Conservation (phyloP, 768 basidiomycete genomes). For the Tricholoma sp. region DNA sequence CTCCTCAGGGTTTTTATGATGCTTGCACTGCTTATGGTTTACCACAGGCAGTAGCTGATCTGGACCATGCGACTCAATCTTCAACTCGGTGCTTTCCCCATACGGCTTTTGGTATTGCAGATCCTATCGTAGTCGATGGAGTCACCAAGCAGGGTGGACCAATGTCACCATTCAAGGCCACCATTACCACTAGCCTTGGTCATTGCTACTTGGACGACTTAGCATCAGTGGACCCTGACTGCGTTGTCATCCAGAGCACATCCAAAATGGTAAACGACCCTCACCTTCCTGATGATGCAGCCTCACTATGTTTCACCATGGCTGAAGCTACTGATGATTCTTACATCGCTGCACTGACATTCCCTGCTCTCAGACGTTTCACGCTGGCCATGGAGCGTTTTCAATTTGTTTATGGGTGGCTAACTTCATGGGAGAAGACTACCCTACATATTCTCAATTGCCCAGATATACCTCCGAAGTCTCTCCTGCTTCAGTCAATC, state of each 20-base stretch:
- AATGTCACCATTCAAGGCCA: not conserved
- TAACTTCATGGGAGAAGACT: conserved; percentile 16
- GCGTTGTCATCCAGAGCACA: not conserved
- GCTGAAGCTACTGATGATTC: conserved; percentile 22
- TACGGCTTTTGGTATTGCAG: not conserved
- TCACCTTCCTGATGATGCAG: not conserved
- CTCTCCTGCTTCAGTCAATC: not conserved
- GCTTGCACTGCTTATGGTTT: conserved; percentile 14
- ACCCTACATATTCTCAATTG: conserved; percentile 10
- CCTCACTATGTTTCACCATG: conserved; percentile 9
- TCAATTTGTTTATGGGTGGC: conserved; percentile 14
- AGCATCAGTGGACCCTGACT: conserved; percentile 2
- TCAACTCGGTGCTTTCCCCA: not conserved
- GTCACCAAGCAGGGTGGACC: not conserved
- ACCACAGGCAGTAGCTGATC: conserved; percentile 7
- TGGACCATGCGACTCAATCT: conserved; percentile 16
- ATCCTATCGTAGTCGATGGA: not conserved
- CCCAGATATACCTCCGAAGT: not conserved
- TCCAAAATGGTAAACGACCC: not conserved
- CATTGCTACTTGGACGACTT: conserved; percentile 17
- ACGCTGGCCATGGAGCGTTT: conserved; percentile 14
- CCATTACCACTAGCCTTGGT: conserved; percentile 21
- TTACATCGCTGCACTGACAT: too few species aligned
- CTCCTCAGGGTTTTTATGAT: conserved; percentile 19
- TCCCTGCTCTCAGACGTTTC: too few species aligned